Base-by-base conservation (phyloP, 306 rosid genomes). In the Styphnolobium japonicum region DNA sequence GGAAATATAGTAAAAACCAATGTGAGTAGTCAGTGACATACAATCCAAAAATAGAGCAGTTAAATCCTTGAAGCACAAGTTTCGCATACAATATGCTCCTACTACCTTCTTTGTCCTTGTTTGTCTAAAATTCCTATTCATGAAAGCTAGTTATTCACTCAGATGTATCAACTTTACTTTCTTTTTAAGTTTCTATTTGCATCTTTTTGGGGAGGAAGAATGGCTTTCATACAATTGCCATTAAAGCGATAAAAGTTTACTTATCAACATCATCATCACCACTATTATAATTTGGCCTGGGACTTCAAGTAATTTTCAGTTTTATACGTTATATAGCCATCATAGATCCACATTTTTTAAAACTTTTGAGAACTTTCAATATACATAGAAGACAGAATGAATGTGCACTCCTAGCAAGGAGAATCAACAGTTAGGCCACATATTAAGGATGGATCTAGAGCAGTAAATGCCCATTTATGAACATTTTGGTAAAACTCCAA, bases 1-100 rank as follows among this genome's bases (percentile, higher is more conserved):
- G 56, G 45, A 56, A 64, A 65, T 63, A 10, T 10, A 70, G 45
- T 29, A 46, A 42, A 82, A 80, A 79, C 15, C 33, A 55, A 63
- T 10, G 19, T 25, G 27, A 46, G 23, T 46, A 49, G 15, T 40
- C 37, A 55, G 23, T 69, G 43, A 43, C 69, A 76, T 67, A 58
- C 15, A 67, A 60, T 45, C 77, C 61, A 40, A 40, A 31, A 55
- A 29, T 23, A n/a, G 10, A 81, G 9, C 6, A 57, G 36, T 51
- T 45, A 8, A 31, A 66, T 56, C 62, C 49, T 52, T 73, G 58
- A 72, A 72, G 45, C 22, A 22, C 3, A 58, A 49, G 71, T 23
- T 76, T 72, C n/a, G 9, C 37, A 75, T 33, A 63, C 18, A 40
- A 31, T 16, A 42, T 60, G 60, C 55, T 75, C 37, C 9, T 68